Conservation (phyloP, 2,329 filamentous ascomycete genomes). For the Sporothrix globosa region DNA sequence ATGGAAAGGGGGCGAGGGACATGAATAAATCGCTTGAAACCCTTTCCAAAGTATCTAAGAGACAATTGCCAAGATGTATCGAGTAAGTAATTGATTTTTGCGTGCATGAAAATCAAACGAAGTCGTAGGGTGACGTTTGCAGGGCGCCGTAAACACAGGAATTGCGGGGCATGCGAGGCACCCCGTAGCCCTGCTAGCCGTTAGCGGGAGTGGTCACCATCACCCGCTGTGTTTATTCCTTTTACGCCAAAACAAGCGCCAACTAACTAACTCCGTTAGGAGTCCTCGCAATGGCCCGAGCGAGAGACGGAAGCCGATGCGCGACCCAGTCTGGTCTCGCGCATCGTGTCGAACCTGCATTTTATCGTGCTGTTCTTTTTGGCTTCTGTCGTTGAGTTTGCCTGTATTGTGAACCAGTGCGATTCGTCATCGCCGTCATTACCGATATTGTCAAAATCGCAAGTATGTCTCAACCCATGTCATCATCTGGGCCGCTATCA, state of each 20-base stretch:
- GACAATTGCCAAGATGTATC: not conserved
- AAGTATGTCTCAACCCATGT: not conserved
- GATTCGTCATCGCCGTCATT: too few relatives aligned
- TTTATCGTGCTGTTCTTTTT: not conserved
- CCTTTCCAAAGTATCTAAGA: not conserved
- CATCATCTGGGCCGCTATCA: not conserved
- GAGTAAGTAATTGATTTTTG: not conserved
- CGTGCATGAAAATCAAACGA: conserved; percentile 8
- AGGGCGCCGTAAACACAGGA: too few relatives aligned
- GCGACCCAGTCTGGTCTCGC: not conserved
- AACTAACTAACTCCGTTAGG: too few relatives aligned
- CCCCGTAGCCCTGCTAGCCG: too few relatives aligned
- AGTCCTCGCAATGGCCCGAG: not conserved
- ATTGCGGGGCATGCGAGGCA: not conserved
- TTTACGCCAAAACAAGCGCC: not conserved
- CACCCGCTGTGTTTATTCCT: not conserved
- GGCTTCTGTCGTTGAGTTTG: not conserved
- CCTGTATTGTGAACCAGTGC: not conserved
- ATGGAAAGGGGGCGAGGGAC: not conserved
- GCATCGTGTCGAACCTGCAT: not conserved
- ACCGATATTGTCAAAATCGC: too few relatives aligned
- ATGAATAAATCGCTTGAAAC: too few relatives aligned
- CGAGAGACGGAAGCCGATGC: not conserved
- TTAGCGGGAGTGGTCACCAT: too few relatives aligned
- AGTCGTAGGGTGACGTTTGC: too few relatives aligned